Base-by-base conservation (phyloP, 495 filamentous ascomycete species). In the Xylaria venustula region DNA sequence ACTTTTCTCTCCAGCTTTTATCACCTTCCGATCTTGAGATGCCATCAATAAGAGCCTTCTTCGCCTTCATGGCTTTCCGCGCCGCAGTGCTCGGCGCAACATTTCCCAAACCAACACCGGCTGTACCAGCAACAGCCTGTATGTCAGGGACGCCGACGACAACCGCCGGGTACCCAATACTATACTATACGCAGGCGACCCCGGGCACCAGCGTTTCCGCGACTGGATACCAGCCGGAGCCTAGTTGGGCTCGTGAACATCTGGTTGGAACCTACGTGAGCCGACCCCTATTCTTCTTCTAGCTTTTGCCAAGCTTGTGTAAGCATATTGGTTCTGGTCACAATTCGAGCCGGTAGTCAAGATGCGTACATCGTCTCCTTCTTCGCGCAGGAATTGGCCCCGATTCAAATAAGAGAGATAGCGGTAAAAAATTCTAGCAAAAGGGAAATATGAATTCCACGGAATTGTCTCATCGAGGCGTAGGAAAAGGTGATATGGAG, bases 121-220 rank as follows among this genome's bases (percentile, higher is more conserved):
- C 55, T 5, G 25, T 48, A 2, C 48, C 54, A 1, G 59, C 63
- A 7, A 54, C 47, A 7, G 37, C 68, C 23, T 71, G 68, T 54
- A 65, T 46, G 1, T 60, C 66, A 14, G 68, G 68, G 1, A 2
- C 41, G 1, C 61, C 68, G 23, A 55, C 60, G 26, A 61, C 62
- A 3, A 71, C 68, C 22, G 63, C 66, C 12, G 68, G 68, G 17
- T 71, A 68, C 32, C 63, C 68, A 34, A 71, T 71, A 41, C 42
- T 17, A 51, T 68, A 61, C 52, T 60, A 52, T 12, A 60, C 60
- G 3, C 58, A 53, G 17, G 68, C 61, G 15, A 45, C 63, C n/a
- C 68, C 68, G 7, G 20, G 32, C 17, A 54, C 68, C 1, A 51
- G 14, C 3, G 20, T n/a, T 4, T 71, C 67, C 41, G 8, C 48